These are phyloP conservation scores for Phytopythium ostracodes DNA, from an alignment of 352 stramenopile genomes.

Conservation along the genomic window DNA sequence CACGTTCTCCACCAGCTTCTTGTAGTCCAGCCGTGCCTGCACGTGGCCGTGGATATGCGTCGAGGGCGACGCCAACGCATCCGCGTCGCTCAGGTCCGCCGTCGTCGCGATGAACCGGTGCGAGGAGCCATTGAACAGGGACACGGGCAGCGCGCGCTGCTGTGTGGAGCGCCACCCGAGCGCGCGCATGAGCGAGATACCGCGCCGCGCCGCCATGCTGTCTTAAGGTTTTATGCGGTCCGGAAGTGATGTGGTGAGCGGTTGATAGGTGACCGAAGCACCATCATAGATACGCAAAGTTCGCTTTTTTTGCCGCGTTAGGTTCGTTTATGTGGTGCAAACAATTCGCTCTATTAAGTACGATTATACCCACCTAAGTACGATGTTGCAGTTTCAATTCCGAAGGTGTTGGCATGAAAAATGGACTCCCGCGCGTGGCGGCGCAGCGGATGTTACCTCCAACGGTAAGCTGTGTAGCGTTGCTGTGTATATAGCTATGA, in stretches of 20 bases:
- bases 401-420: neutral
- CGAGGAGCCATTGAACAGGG: neutral
- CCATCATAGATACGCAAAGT: slow-evolving; percentile 4
- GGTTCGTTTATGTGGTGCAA: neutral
- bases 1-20: slow-evolving; percentile 57
- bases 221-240: neutral
- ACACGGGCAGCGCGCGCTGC: neutral
- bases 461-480: too few relatives aligned
- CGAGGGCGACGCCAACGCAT: slow-evolving; percentile 16
- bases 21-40: slow-evolving; percentile 74
- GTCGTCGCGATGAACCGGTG: slow-evolving; percentile 3
- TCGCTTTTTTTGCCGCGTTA: neutral
- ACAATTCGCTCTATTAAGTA: neutral
- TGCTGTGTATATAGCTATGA: too few relatives aligned
- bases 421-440: too few relatives aligned
- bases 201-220: slow-evolving; percentile 1
- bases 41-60: slow-evolving; percentile 52
- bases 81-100: slow-evolving; percentile 6
- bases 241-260: too few relatives aligned
- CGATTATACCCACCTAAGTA: too few relatives aligned
- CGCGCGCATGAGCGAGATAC: neutral
- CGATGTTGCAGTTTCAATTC: too few relatives aligned
- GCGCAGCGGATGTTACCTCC: too few relatives aligned
- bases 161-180: neutral
- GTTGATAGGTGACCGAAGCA: neutral